Conservation (phyloP, 2,329 filamentous ascomycete species). For the Fusarium chaquense region DNA sequence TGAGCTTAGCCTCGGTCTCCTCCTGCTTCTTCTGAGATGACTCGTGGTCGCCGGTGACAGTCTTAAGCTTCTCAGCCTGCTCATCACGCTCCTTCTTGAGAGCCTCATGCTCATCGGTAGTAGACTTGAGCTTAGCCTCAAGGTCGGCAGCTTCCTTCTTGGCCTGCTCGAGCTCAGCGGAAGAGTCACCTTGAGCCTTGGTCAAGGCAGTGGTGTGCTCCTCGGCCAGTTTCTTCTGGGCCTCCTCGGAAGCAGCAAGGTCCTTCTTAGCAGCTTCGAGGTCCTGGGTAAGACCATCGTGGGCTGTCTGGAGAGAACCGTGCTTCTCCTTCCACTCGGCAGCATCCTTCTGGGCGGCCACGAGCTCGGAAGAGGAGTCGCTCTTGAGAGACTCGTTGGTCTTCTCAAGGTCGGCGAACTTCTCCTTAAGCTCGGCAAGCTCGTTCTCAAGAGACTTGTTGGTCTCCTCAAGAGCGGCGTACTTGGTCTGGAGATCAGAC, state of each 20-base stretch:
- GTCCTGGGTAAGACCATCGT: conserved; percentile 45
- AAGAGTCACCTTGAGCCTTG: conserved; percentile 45
- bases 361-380: conserved; percentile 51
- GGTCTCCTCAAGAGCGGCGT: conserved; percentile 48
- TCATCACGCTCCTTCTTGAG: conserved; percentile 42
- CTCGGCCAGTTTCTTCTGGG: conserved; percentile 45
- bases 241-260: conserved; percentile 42
- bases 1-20: conserved; percentile 45
- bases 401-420: conserved; percentile 47
- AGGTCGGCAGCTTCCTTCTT: conserved; percentile 36
- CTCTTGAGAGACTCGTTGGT: conserved; percentile 46
- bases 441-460: conserved; percentile 44
- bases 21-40: conserved; percentile 38
- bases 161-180: conserved; percentile 39
- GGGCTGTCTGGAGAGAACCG: conserved; percentile 37
- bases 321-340: conserved; percentile 49
- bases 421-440: conserved; percentile 48
- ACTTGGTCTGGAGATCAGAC: conserved; percentile 51
- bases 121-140: conserved; percentile 46
- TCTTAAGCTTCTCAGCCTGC: conserved; percentile 39
- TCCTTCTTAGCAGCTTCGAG: conserved; percentile 51
- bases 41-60: conserved; percentile 32
- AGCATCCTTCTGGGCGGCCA: conserved; percentile 49
- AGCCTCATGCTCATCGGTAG: conserved; percentile 39
- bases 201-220: conserved; percentile 38